Evolutionary conservation across 495 filamentous ascomycete species (phyloP).

Genomic region (Saxophila tyrrhenica): DNA sequence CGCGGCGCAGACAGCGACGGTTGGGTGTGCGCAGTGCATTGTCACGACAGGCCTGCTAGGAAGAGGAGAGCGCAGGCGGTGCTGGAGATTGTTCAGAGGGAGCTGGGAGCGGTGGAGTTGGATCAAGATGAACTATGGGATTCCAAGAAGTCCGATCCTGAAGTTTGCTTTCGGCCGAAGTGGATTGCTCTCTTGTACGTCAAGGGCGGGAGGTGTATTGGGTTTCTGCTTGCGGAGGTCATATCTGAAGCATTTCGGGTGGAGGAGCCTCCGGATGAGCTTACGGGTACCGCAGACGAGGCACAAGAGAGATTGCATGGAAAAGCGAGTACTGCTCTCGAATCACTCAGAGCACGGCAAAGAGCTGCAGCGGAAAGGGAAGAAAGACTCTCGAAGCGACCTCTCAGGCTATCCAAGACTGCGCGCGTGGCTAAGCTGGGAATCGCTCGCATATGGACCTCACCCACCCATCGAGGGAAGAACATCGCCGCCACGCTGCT

Average conservation of each 20-base stretch:
- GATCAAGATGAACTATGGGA: constrained; percentile 50
- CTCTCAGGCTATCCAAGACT: constrained; percentile 26
- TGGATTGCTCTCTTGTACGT: constrained; percentile 52
- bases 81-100: constrained; percentile 55
- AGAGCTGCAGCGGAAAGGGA: constrained; percentile 6
- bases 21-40: constrained; percentile 11
- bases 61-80: constrained; percentile 50
- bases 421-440: constrained; percentile 46
- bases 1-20: constrained; percentile 24
- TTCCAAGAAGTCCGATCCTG: background rate
- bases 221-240: constrained; percentile 53
- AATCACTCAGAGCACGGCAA: constrained; percentile 9
- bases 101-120: constrained; percentile 53
- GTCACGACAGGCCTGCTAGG: constrained; percentile 26
- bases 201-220: constrained; percentile 51
- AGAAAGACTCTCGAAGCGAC: constrained; percentile 29
- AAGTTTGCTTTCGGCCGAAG: background rate
- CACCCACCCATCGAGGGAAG: constrained; percentile 44
- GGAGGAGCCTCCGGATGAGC: constrained; percentile 24
- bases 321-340: background rate
- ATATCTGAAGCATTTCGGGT: constrained; percentile 49
- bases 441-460: constrained; percentile 65
- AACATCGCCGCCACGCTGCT: constrained; percentile 53
- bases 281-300: constrained; percentile 6
- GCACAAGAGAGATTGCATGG: constrained; percentile 13